Percentiles rank a stretch among this genome's conserved stretches.
Conservation (phyloP, 106 monocot species). For the Iris macrosiphon region DNA sequence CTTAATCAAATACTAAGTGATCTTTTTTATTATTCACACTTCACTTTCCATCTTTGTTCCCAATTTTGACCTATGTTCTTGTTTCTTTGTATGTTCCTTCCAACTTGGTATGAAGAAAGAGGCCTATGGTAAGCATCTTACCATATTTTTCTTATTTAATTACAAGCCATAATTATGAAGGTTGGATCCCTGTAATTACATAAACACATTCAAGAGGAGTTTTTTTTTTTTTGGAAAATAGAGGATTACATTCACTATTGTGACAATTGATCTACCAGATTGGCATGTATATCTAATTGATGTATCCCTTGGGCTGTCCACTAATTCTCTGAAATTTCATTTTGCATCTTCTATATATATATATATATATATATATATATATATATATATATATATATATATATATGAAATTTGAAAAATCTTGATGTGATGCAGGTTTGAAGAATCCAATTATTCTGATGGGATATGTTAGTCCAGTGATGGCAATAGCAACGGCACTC, state of each 20-base stretch:
- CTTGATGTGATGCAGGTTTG: slow-evolving; percentile 36
- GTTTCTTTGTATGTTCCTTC: slow-evolving; percentile 18
- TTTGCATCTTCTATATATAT: neutral
- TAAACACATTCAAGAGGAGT: too few species aligned
- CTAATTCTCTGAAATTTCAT: too few species aligned
- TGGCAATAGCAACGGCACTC: slow-evolving; percentile 57
- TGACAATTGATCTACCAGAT: neutral
- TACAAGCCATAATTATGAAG: neutral
- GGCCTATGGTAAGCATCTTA: slow-evolving; percentile 56
- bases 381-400: too few species aligned
- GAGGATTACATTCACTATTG: neutral
- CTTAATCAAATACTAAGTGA: neutral
- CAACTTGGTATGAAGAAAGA: slow-evolving; percentile 76
- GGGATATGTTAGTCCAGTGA: slow-evolving; percentile 76
- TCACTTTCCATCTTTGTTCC: neutral
- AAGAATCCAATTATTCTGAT: slow-evolving; percentile 82
- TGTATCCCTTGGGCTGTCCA: neutral
- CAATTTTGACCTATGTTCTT: slow-evolving; percentile 8
- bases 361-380: too few species aligned
- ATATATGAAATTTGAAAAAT: too few species aligned
- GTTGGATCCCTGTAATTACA: too few species aligned
- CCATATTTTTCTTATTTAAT: neutral
- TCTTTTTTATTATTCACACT: slow-evolving; percentile 2
- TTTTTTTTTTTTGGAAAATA: too few species aligned
- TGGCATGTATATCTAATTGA: neutral